Percentiles rank a stretch among this genome's conserved stretches.
These are phyloP conservation scores for Helotiales sp. DNA, from an alignment of 2,329 filamentous ascomycete genomes.

Conservation along the genomic window DNA sequence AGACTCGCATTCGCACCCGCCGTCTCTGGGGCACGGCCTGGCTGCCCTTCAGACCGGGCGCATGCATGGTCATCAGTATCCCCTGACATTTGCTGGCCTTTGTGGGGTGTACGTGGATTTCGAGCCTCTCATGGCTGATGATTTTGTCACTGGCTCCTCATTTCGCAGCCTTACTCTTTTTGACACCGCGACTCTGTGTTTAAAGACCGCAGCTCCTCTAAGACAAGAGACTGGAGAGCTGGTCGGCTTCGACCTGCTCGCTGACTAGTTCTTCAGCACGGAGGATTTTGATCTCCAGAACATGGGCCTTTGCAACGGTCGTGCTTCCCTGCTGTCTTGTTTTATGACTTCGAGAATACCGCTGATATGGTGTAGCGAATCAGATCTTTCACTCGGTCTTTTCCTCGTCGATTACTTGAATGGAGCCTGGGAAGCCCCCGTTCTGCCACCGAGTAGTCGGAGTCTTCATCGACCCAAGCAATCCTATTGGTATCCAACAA, in stretches of 20 bases:
- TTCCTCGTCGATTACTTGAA: neutral
- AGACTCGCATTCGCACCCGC: neutral
- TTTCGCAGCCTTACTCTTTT: neutral
- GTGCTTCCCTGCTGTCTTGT: neutral
- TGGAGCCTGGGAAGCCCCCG: conserved; percentile 3
- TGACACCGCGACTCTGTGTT: neutral
- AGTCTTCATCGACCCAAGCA: neutral
- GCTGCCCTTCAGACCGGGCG: neutral
- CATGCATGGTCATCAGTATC: neutral
- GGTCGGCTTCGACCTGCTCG: neutral
- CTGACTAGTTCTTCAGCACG: neutral
- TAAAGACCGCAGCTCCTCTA: neutral
- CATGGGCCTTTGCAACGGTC: neutral
- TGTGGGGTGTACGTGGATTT: neutral
- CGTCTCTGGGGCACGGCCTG: neutral
- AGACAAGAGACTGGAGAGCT: neutral
- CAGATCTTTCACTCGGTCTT: neutral
- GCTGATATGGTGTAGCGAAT: neutral
- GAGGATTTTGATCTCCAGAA: neutral
- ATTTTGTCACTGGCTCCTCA: too few species aligned
- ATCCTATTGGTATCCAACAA: neutral
- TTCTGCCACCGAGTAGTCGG: conserved; percentile 9
- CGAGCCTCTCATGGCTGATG: neutral
- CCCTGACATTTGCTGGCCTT: neutral
- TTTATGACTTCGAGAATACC: neutral